Base-by-base conservation (phyloP, 1,284 basidiomycete genomes). In the Flammula alnicola region DNA sequence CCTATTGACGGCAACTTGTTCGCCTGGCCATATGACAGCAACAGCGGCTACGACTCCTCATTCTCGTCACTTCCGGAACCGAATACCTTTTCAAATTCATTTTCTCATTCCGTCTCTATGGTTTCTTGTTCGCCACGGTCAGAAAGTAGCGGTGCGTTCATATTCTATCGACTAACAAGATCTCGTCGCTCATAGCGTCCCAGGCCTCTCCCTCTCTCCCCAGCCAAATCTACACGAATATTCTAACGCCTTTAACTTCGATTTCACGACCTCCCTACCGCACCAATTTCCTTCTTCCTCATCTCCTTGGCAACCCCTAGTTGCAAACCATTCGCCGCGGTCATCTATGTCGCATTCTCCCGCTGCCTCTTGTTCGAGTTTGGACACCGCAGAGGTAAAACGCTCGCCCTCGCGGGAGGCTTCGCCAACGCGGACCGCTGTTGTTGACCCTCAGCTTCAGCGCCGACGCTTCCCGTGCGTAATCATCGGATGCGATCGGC, bases 381-480 rank as follows among this genome's bases (percentile, higher is more conserved):
- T 57, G 14, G 54, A 63, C 35, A 26, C 41, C 19, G 22, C 36
- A 33, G 54, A 56, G 27, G 41, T 53, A 23, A 54, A 56, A 38
- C 26, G 40, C 3, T 58, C 56, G 17, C 54, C 58, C 47, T 63
- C 57, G 35, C 56, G 55, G 38, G 53, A 54, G 54, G 46, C 39
- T 36, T 60, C 63, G 37, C 56, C 57, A 42, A 43, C 42, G 20
- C 48, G 41, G 42, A 40, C 52, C 17, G 62, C 49, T 47, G 68
- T 67, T 10, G 58, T 52, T 20, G 66, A 68, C 39, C 59, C 58
- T 19, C 56, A 65, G 46, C 56, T 65, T 37, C 62, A 65, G 40
- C 66, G 71, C 50, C 68, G 75, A 9, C 70, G 74, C n/a, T 75
- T 76, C 50, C 75, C 75, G 12, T 79, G 77, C 52, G 63, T 70